Base-by-base conservation (phyloP, 1,284 basidiomycete species). In the Ceratobasidium sp. region DNA sequence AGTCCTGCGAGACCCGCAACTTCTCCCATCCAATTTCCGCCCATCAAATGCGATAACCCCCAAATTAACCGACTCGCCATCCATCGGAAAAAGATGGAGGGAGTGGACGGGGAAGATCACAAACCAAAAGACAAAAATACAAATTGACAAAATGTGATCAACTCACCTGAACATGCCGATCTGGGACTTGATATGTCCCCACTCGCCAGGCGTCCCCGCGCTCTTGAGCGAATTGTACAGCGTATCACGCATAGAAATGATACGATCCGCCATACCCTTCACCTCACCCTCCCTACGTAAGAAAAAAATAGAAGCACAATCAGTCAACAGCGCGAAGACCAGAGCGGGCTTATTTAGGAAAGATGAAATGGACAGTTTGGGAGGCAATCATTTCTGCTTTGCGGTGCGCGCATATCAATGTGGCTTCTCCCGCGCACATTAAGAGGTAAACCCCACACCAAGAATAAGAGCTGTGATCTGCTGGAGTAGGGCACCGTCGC, bases 121-220 rank as follows among this genome's bases (percentile, higher is more conserved):
- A 41, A 41, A 11, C 4, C 11, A 41, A 41, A 41, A 41, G 36
- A 41, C 36, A 41, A 41, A 41, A 5, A 11, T 4, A 41, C 36
- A 11, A 41, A 41, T 5, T 41, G 36, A 5, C 6, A 41, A 41
- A 41, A 47, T 9, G 33, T 36, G n/a, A n/a, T 36, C 14, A 48
- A 79, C 82, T 75, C 80, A 93, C 92, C 92, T 93, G 86, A 95
- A 95, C 95, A 94, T 94, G 84, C 95, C 96, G 79, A 98, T 98
- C 84, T 98, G 96, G 81, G 91, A 93, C 86, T 95, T 97, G 86
- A 98, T 95, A 85, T 99, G 98, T 50, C 90, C 89, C 98, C 98
- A 99, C 78, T 93, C 89, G 31, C 96, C 95, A 5, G 98, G 98
- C 54, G 98, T 99, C 11, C 66, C 66, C 4, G 66, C 66, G 41